These are phyloP conservation scores for Tuber umbilicatum DNA, from an alignment of 495 filamentous ascomycete species.

Conservation along the genomic window DNA sequence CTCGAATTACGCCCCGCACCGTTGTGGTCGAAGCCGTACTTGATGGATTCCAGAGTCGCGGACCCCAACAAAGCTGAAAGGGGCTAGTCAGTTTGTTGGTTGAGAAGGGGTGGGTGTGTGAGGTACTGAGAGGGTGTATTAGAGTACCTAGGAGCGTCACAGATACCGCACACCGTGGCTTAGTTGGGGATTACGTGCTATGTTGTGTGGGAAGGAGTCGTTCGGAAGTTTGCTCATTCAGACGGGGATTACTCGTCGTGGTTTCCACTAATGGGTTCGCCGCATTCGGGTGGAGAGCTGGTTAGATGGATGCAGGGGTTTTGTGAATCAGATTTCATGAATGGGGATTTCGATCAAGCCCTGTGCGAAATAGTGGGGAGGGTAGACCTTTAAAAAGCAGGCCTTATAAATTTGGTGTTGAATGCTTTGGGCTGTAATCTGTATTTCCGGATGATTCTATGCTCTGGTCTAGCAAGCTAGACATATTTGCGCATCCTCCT, in stretches of 20 bases:
- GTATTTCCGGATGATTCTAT: no score
- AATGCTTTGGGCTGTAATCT: no score
- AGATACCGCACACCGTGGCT: not conserved
- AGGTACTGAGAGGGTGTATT: not conserved
- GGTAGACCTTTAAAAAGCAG: no score
- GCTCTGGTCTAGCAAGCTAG: no score
- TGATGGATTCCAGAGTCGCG: no score
- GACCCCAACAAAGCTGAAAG: not conserved
- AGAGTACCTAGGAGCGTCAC: not conserved
- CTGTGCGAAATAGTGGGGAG: not conserved
- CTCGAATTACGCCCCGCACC: no score
- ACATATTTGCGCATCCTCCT: no score
- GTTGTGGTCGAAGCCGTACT: no score
- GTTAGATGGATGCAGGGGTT: not conserved
- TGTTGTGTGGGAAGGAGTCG: no score
- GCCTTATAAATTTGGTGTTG: no score
- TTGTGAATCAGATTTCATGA: not conserved
- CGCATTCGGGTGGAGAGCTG: not conserved
- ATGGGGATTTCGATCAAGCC: not conserved
- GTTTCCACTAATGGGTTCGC: not conserved
- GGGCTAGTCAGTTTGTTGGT: not conserved
- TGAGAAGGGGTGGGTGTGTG: not conserved
- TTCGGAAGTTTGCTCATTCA: no score
- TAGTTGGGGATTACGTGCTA: not conserved
- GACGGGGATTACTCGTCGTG: no score